Conservation (phyloP, 2,329 filamentous ascomycete genomes). For the Ceratocystis huliohia region DNA sequence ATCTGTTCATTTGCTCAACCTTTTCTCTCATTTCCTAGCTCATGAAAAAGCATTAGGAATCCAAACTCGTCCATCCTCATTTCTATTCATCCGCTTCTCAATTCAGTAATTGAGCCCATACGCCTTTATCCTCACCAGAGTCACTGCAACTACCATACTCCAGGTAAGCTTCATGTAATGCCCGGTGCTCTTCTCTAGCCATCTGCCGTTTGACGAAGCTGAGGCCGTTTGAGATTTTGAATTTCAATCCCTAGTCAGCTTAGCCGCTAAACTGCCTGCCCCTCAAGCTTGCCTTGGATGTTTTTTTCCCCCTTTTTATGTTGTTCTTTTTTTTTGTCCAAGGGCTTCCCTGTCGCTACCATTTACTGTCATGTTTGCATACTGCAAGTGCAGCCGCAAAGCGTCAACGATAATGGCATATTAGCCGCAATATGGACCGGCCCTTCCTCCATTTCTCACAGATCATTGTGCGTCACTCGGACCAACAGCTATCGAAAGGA, state of each 20-base stretch:
- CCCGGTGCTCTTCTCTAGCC: neutral
- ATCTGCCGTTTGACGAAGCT: neutral
- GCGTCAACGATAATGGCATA: neutral
- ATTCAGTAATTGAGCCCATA: too few species aligned
- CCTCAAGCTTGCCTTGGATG: too few species aligned
- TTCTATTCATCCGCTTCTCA: too few species aligned
- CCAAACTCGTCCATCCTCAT: too few species aligned
- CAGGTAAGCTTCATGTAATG: neutral
- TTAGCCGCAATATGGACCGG: conserved; percentile 4
- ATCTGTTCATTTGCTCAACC: too few species aligned
- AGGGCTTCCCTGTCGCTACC: conserved; percentile 8
- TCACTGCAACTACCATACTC: neutral
- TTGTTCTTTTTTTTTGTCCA: neutral
- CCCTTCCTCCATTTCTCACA: neutral
- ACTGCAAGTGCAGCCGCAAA: conserved; percentile 17
- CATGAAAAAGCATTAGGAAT: too few species aligned
- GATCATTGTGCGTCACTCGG: neutral
- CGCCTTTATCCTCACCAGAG: neutral
- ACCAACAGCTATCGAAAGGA: neutral
- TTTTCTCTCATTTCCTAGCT: too few species aligned
- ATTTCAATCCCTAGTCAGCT: too few species aligned
- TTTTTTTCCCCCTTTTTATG: neutral
- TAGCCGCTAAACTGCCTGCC: too few species aligned
- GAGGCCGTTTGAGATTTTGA: too few species aligned
- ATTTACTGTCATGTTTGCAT: conserved; percentile 2